Evolutionary conservation across 208 protist genomes (phyloP), one percentile per base, ranked within the genome.

Genomic region (Leishmania turanica): DNA sequence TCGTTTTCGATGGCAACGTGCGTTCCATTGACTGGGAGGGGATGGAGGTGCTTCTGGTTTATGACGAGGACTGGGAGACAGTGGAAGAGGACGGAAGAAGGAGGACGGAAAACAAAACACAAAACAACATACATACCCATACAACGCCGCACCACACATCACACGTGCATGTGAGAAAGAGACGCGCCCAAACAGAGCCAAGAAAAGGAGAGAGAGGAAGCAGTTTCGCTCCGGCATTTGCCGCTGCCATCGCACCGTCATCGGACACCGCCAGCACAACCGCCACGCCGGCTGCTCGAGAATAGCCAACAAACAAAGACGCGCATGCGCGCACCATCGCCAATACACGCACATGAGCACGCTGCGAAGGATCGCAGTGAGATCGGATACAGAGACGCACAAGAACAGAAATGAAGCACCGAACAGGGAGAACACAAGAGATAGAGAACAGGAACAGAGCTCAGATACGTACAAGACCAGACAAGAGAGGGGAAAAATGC

Each of bases 131-230:
- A 58, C 21, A 78, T 31, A 74, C 21, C 53, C 47, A 66, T 53
- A 78, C 49, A 78, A 24, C 56, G 53, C 75, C 77, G 70, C 53
- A 68, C 54, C 68, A 73, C 40, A 73, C 68, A 73, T 21, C 62
- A 31, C 31, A 68, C 8, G 31, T 21, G 31, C 62, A 40, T 31
- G 31, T 40, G 11, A 17, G 31, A 21, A 3, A 68, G 27, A 75
- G 0, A 75, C 42, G 31, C 53, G 51, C 73, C 47, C 3, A 1
- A 31, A 45, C 34, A 58, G 19, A 54, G 4, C 34, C 31, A 8
- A 11, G 69, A 45, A 58, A 58, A 40, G 68, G 21, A 58, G 70
- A 58, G 70, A 75, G 49, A 58, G 15, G 49, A 75, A 58, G 71
- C 71, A 76, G 71, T 60, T 27, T 45, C 5, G 27, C 51, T 34